Evolutionary conservation across 2,329 filamentous ascomycete species (phyloP).

Genomic region (Beauveria sp.): DNA sequence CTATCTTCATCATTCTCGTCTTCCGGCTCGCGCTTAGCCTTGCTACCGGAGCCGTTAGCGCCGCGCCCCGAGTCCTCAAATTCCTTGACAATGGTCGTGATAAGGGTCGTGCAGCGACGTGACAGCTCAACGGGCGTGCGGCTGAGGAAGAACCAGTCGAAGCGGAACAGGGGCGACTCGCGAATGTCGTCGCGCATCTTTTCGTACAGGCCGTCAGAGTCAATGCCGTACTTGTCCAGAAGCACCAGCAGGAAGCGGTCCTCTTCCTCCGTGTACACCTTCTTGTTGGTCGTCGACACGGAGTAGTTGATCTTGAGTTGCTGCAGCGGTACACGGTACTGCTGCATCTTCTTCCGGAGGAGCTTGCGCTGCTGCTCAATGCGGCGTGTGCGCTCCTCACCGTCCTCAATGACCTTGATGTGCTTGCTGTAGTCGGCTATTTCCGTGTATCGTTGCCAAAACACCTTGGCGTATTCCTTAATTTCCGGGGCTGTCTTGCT

Average conservation of each 20-base stretch:
- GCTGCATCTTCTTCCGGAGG: constrained; percentile 88
- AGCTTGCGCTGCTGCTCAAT: constrained; percentile 90
- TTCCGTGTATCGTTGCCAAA: constrained; percentile 92
- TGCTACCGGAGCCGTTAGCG: constrained; percentile 59
- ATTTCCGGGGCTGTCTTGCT: constrained; percentile 82
- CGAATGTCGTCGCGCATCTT: constrained; percentile 95
- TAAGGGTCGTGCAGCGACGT: constrained; percentile 83
- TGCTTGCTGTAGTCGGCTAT: constrained; percentile 86
- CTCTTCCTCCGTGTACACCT: constrained; percentile 98
- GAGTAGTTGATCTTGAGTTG: constrained; percentile 99
- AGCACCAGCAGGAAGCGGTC: constrained; percentile 92
- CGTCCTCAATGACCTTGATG: constrained; percentile 81
- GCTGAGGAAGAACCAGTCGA: constrained; percentile 99
- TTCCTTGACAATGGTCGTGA: constrained; percentile 91
- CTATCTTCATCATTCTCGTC: constrained; percentile 82
- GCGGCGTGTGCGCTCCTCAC: constrained; percentile 82
- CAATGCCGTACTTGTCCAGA: constrained; percentile 85
- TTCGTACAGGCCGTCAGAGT: constrained; percentile 84
- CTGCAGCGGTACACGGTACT: constrained; percentile 94
- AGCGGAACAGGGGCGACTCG: constrained; percentile 88
- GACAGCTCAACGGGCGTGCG: constrained; percentile 89
- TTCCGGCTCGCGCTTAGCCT: constrained; percentile 64
- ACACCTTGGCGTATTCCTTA: constrained; percentile 85
- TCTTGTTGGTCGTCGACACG: constrained; percentile 98
- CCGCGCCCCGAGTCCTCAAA: constrained; percentile 65